phyloP scores from a whole-genome alignment of 73 alveolate genomes.

The Durusdinium trenchii region DNA sequence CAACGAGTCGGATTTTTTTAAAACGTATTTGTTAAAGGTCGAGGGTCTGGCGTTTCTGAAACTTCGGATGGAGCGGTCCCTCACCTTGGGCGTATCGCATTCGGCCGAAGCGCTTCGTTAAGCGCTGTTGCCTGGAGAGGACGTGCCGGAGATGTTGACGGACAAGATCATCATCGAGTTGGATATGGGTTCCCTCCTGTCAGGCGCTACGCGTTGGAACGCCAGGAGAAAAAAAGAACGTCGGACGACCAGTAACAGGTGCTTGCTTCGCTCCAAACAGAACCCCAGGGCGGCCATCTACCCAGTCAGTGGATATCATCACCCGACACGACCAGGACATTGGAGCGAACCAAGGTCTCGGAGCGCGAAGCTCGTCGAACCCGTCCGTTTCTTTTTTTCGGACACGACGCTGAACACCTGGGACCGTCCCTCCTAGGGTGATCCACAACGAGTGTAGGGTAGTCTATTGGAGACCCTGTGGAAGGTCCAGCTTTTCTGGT shows the following conservation, averaged over 20 bases:
- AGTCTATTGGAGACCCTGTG: no score
- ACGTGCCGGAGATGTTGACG: slow-evolving; percentile 82
- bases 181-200: slow-evolving; percentile 85
- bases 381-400: no score
- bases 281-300: neutral
- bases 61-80: neutral
- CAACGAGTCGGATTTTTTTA: no score
- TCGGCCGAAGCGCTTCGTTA: neutral
- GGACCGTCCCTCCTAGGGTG: no score
- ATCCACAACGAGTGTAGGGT: no score
- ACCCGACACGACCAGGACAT: neutral
- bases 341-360: neutral
- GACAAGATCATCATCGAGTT: slow-evolving; percentile 63
- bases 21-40: no score
- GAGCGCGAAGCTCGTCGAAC: no score
- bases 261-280: neutral
- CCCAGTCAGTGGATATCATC: neutral
- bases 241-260: neutral
- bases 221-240: neutral
- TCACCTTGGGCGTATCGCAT: neutral
- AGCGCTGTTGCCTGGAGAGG: neutral
- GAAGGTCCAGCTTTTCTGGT: no score
- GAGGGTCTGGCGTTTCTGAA: no score
- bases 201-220: neutral
- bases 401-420: no score